Evolutionary conservation across 495 filamentous ascomycete genomes (phyloP).

Genomic region (Xylaria acuta): DNA sequence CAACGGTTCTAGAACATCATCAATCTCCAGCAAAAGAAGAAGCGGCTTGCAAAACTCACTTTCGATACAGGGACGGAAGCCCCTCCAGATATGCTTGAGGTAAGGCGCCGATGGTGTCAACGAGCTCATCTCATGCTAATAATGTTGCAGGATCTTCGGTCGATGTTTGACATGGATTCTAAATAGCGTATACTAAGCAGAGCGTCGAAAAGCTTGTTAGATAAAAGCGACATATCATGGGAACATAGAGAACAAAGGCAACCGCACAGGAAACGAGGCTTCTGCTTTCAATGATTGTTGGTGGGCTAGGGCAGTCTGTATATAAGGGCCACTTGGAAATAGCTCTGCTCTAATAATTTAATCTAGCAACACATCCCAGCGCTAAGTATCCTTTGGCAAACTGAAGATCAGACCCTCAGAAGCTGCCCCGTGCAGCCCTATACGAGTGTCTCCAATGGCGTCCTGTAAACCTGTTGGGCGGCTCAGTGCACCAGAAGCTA

Average conservation of each 20-base stretch:
- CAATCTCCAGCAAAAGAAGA: conserved; percentile 29
- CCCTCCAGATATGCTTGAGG: not conserved
- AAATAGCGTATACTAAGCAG: not conserved
- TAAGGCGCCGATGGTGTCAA: not conserved
- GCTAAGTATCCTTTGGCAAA: not conserved
- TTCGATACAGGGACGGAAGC: conserved; percentile 9
- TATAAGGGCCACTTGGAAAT: too few relatives aligned
- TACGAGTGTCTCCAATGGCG: not conserved
- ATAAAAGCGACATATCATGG: not conserved
- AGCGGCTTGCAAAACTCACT: conserved; percentile 26
- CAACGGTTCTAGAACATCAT: conserved; percentile 25
- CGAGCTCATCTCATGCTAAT: not conserved
- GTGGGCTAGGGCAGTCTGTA: not conserved
- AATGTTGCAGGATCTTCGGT: not conserved
- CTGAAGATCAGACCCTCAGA: not conserved
- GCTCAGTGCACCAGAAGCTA: not conserved
- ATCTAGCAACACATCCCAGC: not conserved
- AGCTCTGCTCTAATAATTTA: not conserved
- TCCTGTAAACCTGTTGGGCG: not conserved
- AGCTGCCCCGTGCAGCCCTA: not conserved
- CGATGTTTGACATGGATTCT: not conserved
- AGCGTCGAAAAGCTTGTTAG: not conserved
- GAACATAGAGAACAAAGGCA: not conserved
- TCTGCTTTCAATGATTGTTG: not conserved
- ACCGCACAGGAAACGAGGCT: not conserved